A percentile compares a stretch with the other conserved stretches of the same genome.
Evolutionary conservation across 805 yeast species (phyloP).

Genomic region (Ogataea kodamae): DNA sequence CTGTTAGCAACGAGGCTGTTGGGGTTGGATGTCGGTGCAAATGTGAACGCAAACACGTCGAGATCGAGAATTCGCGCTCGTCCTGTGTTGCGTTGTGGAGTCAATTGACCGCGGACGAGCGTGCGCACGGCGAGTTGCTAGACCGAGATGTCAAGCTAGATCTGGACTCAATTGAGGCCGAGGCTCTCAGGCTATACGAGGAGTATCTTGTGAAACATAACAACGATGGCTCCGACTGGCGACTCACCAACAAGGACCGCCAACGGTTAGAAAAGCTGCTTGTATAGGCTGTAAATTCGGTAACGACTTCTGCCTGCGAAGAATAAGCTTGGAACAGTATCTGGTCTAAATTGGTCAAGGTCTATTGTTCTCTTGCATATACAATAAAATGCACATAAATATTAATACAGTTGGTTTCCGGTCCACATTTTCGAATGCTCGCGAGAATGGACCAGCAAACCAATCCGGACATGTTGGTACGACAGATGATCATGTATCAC

Average conservation of each 20-base stretch:
- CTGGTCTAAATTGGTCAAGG: too few relatives aligned
- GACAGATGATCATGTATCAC: too few relatives aligned
- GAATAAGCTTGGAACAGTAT: too few relatives aligned
- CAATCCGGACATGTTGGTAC: too few relatives aligned
- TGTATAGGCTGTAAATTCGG: too few relatives aligned
- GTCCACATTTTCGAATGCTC: too few relatives aligned
- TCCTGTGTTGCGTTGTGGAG: conserved; percentile 55
- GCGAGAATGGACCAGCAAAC: too few relatives aligned
- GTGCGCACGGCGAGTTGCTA: conserved; percentile 14
- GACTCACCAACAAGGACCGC: conserved; percentile 20
- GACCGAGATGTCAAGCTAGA: conserved; percentile 13
- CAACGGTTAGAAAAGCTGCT: conserved; percentile 10
- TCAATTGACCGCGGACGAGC: conserved; percentile 27
- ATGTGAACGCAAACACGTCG: conserved; percentile 57
- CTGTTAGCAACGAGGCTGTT: conserved; percentile 10
- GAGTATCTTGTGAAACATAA: conserved; percentile 20
- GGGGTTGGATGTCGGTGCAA: conserved; percentile 84
- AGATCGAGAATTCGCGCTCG: conserved; percentile 53
- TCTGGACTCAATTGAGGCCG: conserved; percentile 30
- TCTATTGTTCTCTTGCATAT: too few relatives aligned
- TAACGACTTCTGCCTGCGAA: too few relatives aligned
- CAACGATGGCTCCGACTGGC: conserved; percentile 27
- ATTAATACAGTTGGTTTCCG: too few relatives aligned
- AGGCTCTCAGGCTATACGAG: conserved; percentile 23
- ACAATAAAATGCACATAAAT: too few relatives aligned